Percentiles rank a stretch among this genome's conserved stretches.
Evolutionary conservation across 345 rosid species (phyloP).

Genomic region (Limnanthes douglasii): DNA sequence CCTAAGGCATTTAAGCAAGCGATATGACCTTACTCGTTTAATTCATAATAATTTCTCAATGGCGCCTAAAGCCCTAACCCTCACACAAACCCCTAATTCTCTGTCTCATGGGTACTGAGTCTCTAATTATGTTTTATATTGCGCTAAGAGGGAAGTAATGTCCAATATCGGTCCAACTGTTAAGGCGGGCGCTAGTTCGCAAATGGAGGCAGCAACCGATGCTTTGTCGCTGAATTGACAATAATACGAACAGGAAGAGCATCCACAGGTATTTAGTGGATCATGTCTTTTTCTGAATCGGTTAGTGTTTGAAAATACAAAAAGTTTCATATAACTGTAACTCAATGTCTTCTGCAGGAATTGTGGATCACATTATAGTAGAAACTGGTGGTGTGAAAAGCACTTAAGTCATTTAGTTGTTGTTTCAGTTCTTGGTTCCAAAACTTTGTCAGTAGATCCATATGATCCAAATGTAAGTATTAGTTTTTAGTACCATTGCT

Average conservation of each 20-base stretch:
- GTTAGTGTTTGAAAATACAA: no score
- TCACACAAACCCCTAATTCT: no score
- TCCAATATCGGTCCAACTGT: constrained; percentile 56
- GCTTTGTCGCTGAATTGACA: constrained; percentile 55
- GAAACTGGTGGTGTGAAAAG: constrained; percentile 65
- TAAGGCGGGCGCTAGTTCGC: constrained; percentile 48
- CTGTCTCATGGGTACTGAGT: no score
- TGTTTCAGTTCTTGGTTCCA: constrained; percentile 74
- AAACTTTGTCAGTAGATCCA: constrained; percentile 80
- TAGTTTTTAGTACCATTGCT: background rate
- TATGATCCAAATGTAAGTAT: constrained; percentile 75
- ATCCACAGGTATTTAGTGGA: constrained; percentile 30
- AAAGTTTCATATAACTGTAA: no score
- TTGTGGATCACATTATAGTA: constrained; percentile 87
- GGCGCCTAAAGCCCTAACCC: no score
- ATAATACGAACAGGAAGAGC: constrained; percentile 89
- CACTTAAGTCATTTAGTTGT: constrained; percentile 70
- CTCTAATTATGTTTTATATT: no score
- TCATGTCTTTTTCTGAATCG: background rate
- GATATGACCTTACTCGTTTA: no score
- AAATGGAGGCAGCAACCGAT: constrained; percentile 82
- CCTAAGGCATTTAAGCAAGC: no score
- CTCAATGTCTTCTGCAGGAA: constrained; percentile 32
- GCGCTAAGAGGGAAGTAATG: no score
- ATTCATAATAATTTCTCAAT: no score